These are phyloP conservation scores for Fusarium brachygibbosum DNA, from an alignment of 2,329 filamentous ascomycete species.

Conservation along the genomic window DNA sequence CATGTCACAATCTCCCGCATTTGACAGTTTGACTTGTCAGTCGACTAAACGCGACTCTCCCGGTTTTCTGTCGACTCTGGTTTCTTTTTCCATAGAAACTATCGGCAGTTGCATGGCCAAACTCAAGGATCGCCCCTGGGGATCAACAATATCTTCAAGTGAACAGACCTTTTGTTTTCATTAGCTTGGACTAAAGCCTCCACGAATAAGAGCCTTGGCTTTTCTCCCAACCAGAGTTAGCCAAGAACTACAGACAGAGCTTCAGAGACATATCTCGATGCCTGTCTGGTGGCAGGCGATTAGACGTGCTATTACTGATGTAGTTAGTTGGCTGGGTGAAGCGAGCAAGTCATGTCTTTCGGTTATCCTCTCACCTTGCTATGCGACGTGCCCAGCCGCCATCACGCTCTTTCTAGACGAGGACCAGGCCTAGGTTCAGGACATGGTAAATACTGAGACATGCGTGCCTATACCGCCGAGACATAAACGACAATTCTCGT, in stretches of 20 bases:
- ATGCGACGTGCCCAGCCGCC: constrained; percentile 26
- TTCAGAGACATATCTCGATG: constrained; percentile 11
- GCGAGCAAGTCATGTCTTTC: constrained; percentile 2
- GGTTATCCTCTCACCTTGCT: constrained; percentile 16
- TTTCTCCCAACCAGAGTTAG: background rate
- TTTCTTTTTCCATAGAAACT: constrained; percentile 17
- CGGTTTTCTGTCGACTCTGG: constrained; percentile 23
- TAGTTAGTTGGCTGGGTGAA: constrained; percentile 14
- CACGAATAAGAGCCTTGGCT: constrained; percentile 13
- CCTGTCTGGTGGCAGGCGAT: background rate
- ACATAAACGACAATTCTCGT: constrained; percentile 22
- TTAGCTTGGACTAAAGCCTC: constrained; percentile 1
- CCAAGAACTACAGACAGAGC: background rate
- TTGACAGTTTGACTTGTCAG: constrained; percentile 41
- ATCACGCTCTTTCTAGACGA: constrained; percentile 26
- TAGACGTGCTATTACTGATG: constrained; percentile 24
- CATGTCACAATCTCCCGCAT: constrained; percentile 23
- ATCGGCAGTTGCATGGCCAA: constrained; percentile 30
- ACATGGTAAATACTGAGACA: constrained; percentile 26
- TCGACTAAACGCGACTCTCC: constrained; percentile 17
- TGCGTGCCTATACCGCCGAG: constrained; percentile 9
- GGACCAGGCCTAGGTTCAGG: constrained; percentile 7
- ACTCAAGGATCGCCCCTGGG: background rate
- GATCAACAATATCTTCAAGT: background rate
- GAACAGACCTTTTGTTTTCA: background rate